These are phyloP conservation scores for Earliella scabrosa DNA, from an alignment of 1,284 basidiomycete species.

Conservation along the genomic window DNA sequence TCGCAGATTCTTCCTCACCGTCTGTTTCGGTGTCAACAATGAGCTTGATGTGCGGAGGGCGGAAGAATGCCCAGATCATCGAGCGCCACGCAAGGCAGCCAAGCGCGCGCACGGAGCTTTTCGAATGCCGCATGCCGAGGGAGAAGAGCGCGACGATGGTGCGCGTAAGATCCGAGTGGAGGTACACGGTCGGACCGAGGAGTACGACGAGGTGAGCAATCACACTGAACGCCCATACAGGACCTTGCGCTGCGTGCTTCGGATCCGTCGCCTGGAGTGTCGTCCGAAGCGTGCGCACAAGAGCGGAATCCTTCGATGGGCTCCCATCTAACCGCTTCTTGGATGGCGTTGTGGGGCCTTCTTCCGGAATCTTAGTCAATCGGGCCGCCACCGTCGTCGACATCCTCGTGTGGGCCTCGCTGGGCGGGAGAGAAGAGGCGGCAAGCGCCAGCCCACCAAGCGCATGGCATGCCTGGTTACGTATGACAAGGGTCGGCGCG, in stretches of 20 bases:
- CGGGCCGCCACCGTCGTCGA: slow-evolving; percentile 50
- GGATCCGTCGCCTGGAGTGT: slow-evolving; percentile 59
- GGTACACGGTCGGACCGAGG: slow-evolving; percentile 56
- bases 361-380: slow-evolving; percentile 43
- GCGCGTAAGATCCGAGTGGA: slow-evolving; percentile 48
- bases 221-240: slow-evolving; percentile 73
- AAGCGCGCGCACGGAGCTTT: slow-evolving; percentile 62
- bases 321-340: slow-evolving; percentile 26
- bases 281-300: slow-evolving; percentile 66
- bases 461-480: slow-evolving; percentile 73
- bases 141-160: slow-evolving; percentile 54
- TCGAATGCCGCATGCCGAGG: slow-evolving; percentile 59
- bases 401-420: slow-evolving; percentile 53
- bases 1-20: slow-evolving; percentile 29
- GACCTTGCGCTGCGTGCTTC: slow-evolving; percentile 65
- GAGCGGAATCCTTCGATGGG: slow-evolving; percentile 47
- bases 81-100: slow-evolving; percentile 65
- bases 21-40: slow-evolving; percentile 34
- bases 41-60: slow-evolving; percentile 40
- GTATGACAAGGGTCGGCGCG: slow-evolving; percentile 61
- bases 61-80: slow-evolving; percentile 67
- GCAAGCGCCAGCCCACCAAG: slow-evolving; percentile 68
- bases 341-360: slow-evolving; percentile 29
- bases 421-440: slow-evolving; percentile 48
- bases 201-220: slow-evolving; percentile 65